Evolutionary conservation across 1,139 yeast genomes (phyloP), one percentile per base, ranked within the genome.

Genomic region (Yamadazyma sp.): DNA sequence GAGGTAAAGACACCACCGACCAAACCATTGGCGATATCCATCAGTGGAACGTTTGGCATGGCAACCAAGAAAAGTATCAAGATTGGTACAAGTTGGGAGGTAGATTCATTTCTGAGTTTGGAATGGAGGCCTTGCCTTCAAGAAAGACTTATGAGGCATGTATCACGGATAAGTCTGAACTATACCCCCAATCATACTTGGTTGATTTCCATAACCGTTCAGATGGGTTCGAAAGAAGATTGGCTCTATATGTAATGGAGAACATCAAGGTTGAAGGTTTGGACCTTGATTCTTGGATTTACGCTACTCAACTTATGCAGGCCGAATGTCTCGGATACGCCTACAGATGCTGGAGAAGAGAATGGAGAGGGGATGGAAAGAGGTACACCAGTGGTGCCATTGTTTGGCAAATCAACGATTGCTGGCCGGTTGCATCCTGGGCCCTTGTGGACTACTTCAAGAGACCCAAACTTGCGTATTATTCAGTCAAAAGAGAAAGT

Each of bases 1-100:
- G 73, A 3, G 71, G 72, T 4, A 43, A 48, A 12, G 49, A 45
- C 7, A 53, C 74, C 12, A 49, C 57, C 7, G 73, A 68, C 45
- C 51, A 55, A 11, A 63, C 65, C 0, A 49, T 61, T 17, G 78
- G 78, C 1, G 78, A 73, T 48, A 50, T 68, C 12, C 78, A 73
- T 47, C 75, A 70, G 46, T 73, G 78, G 78, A 66, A 71, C 42
- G 73, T 73, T 3, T 72, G 77, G 77, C 77, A 73, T 42, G 76
- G 76, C 2, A 47, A 53, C 10, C 72, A 68, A 56, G 69, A 64
- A 37, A 61, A 60, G 37, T 73, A 72, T 44, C 78, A 73, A 44
- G 54, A 69, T 43, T 70, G 74, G 69, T 54, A 54, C 27, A 54
- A 59, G 37, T 50, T 69, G 14, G 59, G 61, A 3, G 77, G 77